Evolutionary conservation across 2,329 filamentous ascomycete genomes (phyloP).

Genomic region (Hymenoscyphus occultus): DNA sequence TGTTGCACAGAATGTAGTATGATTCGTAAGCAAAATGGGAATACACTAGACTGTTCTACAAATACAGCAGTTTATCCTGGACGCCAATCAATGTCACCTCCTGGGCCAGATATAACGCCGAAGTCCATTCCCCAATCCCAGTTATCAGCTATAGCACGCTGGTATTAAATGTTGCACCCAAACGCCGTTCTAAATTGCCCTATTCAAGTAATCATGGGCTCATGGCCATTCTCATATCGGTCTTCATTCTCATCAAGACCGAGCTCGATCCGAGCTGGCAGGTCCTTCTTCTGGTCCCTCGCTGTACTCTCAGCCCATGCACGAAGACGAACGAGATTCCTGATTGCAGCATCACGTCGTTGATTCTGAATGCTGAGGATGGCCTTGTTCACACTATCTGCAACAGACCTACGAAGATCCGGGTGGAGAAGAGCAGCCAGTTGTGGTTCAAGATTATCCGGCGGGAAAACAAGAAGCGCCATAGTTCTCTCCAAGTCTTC

Average conservation of each 20-base stretch:
- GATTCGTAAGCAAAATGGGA: slow-evolving; percentile 9
- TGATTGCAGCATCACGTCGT: slow-evolving; percentile 76
- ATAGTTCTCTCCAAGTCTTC: slow-evolving; percentile 89
- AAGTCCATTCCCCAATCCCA: not conserved
- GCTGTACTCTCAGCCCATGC: slow-evolving; percentile 70
- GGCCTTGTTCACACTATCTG: slow-evolving; percentile 82
- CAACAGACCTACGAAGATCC: slow-evolving; percentile 76
- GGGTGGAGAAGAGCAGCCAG: slow-evolving; percentile 76
- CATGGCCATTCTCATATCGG: slow-evolving; percentile 25
- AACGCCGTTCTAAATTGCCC: not conserved
- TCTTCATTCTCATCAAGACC: slow-evolving; percentile 30
- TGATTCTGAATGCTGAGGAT: slow-evolving; percentile 73
- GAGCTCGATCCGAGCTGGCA: slow-evolving; percentile 34
- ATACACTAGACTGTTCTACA: slow-evolving; percentile 9
- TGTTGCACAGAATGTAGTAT: not conserved
- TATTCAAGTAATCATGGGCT: slow-evolving; percentile 34
- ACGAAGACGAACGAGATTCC: slow-evolving; percentile 75
- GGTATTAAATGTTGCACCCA: slow-evolving; percentile 3
- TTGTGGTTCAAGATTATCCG: slow-evolving; percentile 73
- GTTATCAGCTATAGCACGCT: not conserved
- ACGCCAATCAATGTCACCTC: slow-evolving; percentile 6
- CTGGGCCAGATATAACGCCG: slow-evolving; percentile 2
- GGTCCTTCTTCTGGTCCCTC: slow-evolving; percentile 35
- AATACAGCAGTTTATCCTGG: slow-evolving; percentile 4
- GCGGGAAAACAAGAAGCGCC: slow-evolving; percentile 83